A percentile compares a stretch with the other conserved stretches of the same genome.
phyloP scores from a whole-genome alignment of 1,284 basidiomycete species.

The Porogramme epimiltina region DNA sequence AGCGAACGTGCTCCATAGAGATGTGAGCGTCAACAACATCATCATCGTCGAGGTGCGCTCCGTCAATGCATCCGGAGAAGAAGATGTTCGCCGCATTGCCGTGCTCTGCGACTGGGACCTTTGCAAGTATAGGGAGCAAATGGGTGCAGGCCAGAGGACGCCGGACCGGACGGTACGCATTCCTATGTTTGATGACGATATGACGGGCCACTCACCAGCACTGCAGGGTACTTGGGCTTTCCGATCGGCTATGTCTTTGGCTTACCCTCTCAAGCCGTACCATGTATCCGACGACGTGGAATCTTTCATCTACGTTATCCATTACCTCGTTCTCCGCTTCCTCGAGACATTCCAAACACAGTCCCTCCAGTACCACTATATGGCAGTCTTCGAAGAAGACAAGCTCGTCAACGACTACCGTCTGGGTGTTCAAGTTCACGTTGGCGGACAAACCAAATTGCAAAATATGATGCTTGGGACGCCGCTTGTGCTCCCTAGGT shows the following conservation, averaged over 20 bases:
- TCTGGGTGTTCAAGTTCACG: too few species aligned
- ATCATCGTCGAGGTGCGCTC: slow-evolving; percentile 1
- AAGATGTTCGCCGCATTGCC: too few species aligned
- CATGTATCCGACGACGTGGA: slow-evolving; percentile 16
- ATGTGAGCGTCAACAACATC: slow-evolving; percentile 13
- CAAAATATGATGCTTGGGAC: too few species aligned
- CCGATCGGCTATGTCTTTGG: slow-evolving; percentile 4
- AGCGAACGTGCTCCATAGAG: slow-evolving; percentile 6
- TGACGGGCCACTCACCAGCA: too few species aligned
- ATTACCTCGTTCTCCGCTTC: not conserved
- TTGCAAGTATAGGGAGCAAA: not conserved
- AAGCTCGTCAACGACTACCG: too few species aligned
- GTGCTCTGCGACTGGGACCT: slow-evolving; percentile 13
- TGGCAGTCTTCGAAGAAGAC: too few species aligned
- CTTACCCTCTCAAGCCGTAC: slow-evolving; percentile 6
- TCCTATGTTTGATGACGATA: not conserved
- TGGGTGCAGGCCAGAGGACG: not conserved
- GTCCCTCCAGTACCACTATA: too few species aligned
- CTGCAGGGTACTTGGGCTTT: slow-evolving; percentile 19
- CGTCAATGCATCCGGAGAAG: not conserved
- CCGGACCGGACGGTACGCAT: slow-evolving; percentile 3
- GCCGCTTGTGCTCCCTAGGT: too few species aligned
- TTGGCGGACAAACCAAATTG: too few species aligned
- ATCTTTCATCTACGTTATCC: slow-evolving; percentile 9
- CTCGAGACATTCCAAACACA: too few species aligned